A percentile compares a stretch with the other conserved stretches of the same genome.
Conservation (phyloP, 257 asterid genomes). For the Jacaranda copaia region DNA sequence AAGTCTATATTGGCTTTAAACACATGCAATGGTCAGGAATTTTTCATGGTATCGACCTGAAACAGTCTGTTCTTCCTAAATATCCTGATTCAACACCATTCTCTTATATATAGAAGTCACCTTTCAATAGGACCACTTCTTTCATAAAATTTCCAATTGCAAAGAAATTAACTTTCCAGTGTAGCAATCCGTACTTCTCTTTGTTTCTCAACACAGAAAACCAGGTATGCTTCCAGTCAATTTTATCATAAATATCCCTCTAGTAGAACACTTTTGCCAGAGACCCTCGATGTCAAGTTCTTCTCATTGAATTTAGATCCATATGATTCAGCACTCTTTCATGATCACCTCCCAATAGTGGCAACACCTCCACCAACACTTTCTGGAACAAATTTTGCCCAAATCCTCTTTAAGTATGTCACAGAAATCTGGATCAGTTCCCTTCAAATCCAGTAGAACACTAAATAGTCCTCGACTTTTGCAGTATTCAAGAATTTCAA, state of each 20-base stretch:
- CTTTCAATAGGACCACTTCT: too few species aligned
- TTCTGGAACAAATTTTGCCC: constrained; percentile 74
- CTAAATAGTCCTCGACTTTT: constrained; percentile 71
- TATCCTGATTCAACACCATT: too few species aligned
- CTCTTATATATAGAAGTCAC: too few species aligned
- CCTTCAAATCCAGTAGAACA: constrained; percentile 70
- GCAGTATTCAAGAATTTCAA: constrained; percentile 73
- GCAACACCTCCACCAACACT: constrained; percentile 74
- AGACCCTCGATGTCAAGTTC: constrained; percentile 55
- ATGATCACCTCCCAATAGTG: constrained; percentile 55
- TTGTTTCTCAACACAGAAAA: not conserved
- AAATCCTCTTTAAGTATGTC: constrained; percentile 69
- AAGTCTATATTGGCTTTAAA: too few species aligned
- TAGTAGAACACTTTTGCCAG: constrained; percentile 64
- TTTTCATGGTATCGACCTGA: too few species aligned
- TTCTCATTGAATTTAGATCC: constrained; percentile 46
- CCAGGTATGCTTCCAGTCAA: too few species aligned
- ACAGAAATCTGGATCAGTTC: constrained; percentile 51
- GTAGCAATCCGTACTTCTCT: not conserved
- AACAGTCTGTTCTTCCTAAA: too few species aligned
- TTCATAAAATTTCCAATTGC: not conserved
- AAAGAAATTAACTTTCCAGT: not conserved
- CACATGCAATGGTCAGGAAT: too few species aligned
- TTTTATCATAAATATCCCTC: constrained; percentile 73
- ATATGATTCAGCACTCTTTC: constrained; percentile 34